Base-by-base conservation (phyloP, 2,329 filamentous ascomycete genomes). In the Alternaria arbusti region DNA sequence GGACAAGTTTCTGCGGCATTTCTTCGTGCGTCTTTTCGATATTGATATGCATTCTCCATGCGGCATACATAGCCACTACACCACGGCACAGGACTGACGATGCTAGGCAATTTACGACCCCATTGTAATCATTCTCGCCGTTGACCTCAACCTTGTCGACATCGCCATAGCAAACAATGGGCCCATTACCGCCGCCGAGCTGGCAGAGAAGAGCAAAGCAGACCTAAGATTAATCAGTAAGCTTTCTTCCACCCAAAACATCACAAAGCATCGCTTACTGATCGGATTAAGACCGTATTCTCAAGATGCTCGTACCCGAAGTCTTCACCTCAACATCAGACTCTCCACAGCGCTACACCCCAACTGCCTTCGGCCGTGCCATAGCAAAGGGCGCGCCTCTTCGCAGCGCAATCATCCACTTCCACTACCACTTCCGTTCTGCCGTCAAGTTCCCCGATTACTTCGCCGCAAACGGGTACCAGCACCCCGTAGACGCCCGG, bases 391-490 rank as follows among this genome's bases (percentile, higher is more conserved):
- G 17, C 10, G 28, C 47, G 17, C 47, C 47, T 3, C 52, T 70
- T 12, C 57, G 55, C 8, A 32, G 47, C 17, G 61, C 32, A 1
- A 51, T 65, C 6, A 59, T 68, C 4, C 64, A 68, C 32, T 17
- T 68, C 15, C 46, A 54, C n/a, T 67, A 60, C 40, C 55, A 65
- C 8, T 43, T 49, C 12, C 59, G 71, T 5, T 59, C 69, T 2
- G 63, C 64, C 6, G 59, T 75, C 6, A 51, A 32, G 26, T 32
- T 51, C 13, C 67, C 68, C 11, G 69, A 74, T 2, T 78, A 75
- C 50, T 72, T 79, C 17, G 68, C 72, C 12, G 17, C 61, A 22
- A 77, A 69, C 10, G 72, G 63, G 3, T 81, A 79, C 65, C 62
- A 68, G 12, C 68, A 66, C 57, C 79, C 78, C 2, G 55, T 57